Base-by-base conservation (phyloP, 306 rosid species). In the Hippophae rhamnoides region DNA sequence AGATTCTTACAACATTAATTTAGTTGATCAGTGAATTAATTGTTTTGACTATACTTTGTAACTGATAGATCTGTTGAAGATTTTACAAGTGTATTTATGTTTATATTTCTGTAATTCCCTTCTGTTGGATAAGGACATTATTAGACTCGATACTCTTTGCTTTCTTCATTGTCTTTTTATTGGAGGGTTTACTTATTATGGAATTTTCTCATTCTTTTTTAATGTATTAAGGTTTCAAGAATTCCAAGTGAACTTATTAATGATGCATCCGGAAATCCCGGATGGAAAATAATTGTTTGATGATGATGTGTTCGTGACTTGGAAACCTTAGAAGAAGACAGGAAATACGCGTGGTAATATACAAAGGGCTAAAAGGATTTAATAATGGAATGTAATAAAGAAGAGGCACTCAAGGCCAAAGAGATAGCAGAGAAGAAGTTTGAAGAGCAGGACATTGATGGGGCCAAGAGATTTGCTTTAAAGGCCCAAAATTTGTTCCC, bases 391-490 rank as follows among this genome's bases (percentile, higher is more conserved):
- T 67, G 81, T 54, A 76, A 74, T 68, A 83, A 70, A 74, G 84
- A 76, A 0, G 75, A 65, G 26, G 90, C 95, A 58, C 41, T 64
- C 12, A 81, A 62, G 81, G 84, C 75, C 11, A 85, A 81, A 68
- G 74, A 70, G 73, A 66, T 85, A 38, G 94, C 95, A 2, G 96
- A 87, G 81, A 74, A 81, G 77, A 82, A 63, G 77, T 62, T 83
- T 45, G 40, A 47, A 43, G 76, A 64, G 74, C 48, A 13, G 61
- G 82, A 84, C 60, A 14, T 73, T 63, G 60, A 42, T 9, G 74
- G 78, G 13, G 98, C 96, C 14, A 75, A 65, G 55, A 60, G 60
- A 60, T 72, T 84, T n/a, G 92, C 92, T 69, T 45, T 47, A 58
- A 87, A 61, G 74, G 90, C 98, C n/a, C 86, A 61, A 26, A 62